Conservation (phyloP, 306 rosid genomes). For the Malus fusca region DNA sequence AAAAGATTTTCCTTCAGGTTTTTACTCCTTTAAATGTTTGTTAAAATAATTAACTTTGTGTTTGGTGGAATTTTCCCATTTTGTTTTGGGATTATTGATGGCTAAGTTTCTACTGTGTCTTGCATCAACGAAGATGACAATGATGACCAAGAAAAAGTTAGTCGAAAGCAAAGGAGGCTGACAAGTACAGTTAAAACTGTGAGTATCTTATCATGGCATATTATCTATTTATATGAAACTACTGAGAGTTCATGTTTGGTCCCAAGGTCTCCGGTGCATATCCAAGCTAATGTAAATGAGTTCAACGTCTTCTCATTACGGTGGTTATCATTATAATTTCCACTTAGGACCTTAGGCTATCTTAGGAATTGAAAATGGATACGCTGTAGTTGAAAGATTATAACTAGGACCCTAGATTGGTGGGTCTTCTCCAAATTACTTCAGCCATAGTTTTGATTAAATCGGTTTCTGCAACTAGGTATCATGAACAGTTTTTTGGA, state of each 20-base stretch:
- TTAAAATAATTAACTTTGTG: not conserved
- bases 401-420: not conserved
- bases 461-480: not conserved
- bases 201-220: conserved; percentile 14
- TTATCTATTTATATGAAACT: not conserved
- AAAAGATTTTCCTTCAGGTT: not conserved
- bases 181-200: conserved; percentile 34
- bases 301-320: not conserved
- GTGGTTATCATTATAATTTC: not conserved
- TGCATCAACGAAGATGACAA: conserved; percentile 37
- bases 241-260: not conserved
- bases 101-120: not conserved
- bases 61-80: not conserved
- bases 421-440: not conserved
- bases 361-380: not conserved
- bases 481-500: not conserved
- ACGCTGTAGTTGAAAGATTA: not conserved
- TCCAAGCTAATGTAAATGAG: not conserved
- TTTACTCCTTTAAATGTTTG: not conserved
- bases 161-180: conserved; percentile 42
- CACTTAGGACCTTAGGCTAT: not conserved
- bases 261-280: not conserved
- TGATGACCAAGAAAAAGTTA: conserved; percentile 25
- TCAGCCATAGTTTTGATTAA: not conserved
- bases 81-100: not conserved